Percentiles rank a stretch among this genome's conserved stretches.
These are phyloP conservation scores for Magnaporthales sp. DNA, from an alignment of 2,329 filamentous ascomycete species.

Conservation along the genomic window DNA sequence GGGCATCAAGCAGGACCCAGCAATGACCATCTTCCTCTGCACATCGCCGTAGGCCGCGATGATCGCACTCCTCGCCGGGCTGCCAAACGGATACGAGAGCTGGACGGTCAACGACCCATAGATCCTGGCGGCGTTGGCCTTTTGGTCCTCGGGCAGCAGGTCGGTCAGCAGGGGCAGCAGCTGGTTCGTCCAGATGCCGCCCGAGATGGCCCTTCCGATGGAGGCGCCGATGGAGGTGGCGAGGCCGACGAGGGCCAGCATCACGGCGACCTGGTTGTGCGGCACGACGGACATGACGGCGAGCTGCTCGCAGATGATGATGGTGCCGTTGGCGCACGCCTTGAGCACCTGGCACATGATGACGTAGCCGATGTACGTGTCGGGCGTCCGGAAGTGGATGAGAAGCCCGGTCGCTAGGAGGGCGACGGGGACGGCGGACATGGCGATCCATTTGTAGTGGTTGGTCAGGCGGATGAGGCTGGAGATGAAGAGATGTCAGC, in stretches of 20 bases:
- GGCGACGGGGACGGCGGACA: conserved; percentile 21
- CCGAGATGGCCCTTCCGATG: conserved; percentile 33
- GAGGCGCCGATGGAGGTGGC: conserved; percentile 34
- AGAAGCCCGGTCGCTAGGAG: conserved; percentile 28
- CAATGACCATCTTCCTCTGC: conserved; percentile 30
- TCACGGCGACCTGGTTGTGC: conserved; percentile 43
- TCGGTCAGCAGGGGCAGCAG: background rate
- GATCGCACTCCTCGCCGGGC: conserved; percentile 30
- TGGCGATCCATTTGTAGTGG: conserved; percentile 37
- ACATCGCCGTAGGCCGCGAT: conserved; percentile 36
- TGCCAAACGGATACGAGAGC: conserved; percentile 37
- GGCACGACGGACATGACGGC: conserved; percentile 47
- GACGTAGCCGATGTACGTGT: conserved; percentile 23
- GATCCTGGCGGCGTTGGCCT: conserved; percentile 33
- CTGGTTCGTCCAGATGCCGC: conserved; percentile 31
- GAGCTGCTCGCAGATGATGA: conserved; percentile 46
- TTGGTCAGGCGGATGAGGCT: conserved; percentile 32
- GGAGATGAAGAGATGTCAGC: background rate
- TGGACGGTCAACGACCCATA: conserved; percentile 45
- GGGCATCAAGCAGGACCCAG: conserved; percentile 22
- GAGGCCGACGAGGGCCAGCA: conserved; percentile 35
- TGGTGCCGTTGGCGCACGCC: conserved; percentile 38
- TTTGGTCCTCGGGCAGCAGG: conserved; percentile 31
- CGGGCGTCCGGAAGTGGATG: conserved; percentile 30
- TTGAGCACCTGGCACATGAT: conserved; percentile 34